Evolutionary conservation across 306 rosid genomes (phyloP).

Genomic region (Citrullus colocynthis): DNA sequence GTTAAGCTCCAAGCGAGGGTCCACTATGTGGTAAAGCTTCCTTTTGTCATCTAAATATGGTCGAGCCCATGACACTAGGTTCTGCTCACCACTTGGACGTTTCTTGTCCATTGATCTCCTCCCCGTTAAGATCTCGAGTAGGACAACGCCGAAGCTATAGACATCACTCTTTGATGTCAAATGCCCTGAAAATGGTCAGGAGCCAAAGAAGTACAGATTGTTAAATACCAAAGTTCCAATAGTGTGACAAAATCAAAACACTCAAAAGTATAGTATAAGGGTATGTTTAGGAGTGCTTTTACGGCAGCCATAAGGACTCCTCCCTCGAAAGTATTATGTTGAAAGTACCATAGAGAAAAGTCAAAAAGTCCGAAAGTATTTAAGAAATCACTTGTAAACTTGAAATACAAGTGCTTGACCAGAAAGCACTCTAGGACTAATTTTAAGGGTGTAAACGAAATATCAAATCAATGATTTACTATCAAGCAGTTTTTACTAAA

Average conservation of each 20-base stretch:
- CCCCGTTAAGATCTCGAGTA: conserved; percentile 87
- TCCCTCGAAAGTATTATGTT: no score
- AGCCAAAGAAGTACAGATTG: conserved; percentile 8
- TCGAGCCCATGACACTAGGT: conserved; percentile 88
- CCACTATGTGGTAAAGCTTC: conserved; percentile 56
- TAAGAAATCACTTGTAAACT: no score
- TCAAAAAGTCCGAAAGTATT: no score
- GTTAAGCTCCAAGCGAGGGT: conserved; percentile 78
- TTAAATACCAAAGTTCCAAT: not conserved
- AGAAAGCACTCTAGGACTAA: not conserved
- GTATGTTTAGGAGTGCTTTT: no score
- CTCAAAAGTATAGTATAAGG: no score
- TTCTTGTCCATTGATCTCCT: conserved; percentile 96
- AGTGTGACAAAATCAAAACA: no score
- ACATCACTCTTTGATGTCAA: conserved; percentile 91
- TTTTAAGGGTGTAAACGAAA: no score
- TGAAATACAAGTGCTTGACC: not conserved
- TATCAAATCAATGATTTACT: no score
- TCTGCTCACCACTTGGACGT: conserved; percentile 84
- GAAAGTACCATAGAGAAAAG: no score
- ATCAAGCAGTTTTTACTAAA: no score
- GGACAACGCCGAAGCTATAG: conserved; percentile 89
- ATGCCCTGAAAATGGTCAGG: conserved; percentile 46
- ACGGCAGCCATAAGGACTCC: no score
- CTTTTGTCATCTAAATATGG: conserved; percentile 78